These are phyloP conservation scores for Hyaloscypha variabilis DNA, from an alignment of 495 filamentous ascomycete species.

Conservation along the genomic window DNA sequence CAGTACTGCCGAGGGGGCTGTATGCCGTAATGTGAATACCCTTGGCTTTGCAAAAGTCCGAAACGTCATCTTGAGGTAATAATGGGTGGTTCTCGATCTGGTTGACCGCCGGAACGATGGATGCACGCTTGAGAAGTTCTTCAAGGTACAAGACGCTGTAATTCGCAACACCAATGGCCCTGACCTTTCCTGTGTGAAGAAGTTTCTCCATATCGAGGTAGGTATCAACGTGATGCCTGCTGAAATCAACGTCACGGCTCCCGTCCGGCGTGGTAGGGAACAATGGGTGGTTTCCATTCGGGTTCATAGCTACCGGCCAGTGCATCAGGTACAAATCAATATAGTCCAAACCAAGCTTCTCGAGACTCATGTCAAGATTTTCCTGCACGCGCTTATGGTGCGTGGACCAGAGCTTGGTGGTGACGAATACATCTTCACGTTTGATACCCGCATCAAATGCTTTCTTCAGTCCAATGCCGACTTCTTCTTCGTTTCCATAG, in stretches of 20 bases:
- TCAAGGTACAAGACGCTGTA: conserved; percentile 73
- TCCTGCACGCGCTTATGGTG: conserved; percentile 67
- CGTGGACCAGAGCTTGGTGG: conserved; percentile 80
- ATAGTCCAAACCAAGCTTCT: conserved; percentile 71
- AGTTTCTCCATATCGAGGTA: conserved; percentile 80
- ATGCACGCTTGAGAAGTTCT: conserved; percentile 64
- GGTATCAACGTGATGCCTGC: conserved; percentile 53
- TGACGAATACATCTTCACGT: conserved; percentile 78
- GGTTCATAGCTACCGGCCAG: conserved; percentile 83
- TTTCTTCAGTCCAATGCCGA: conserved; percentile 49
- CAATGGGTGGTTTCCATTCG: conserved; percentile 64
- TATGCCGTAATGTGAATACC: conserved; percentile 76
- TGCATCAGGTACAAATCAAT: conserved; percentile 80
- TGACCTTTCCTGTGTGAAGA: conserved; percentile 62
- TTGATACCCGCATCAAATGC: conserved; percentile 38
- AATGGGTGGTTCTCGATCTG: conserved; percentile 87
- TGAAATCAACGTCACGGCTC: conserved; percentile 62
- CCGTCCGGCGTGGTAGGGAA: conserved; percentile 74
- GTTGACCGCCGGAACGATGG: conserved; percentile 75
- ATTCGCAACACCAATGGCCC: conserved; percentile 81
- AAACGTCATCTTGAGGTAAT: conserved; percentile 79
- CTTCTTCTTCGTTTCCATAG: conserved; percentile 58
- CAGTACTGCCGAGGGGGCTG: conserved; percentile 61
- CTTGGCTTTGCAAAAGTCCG: conserved; percentile 68
- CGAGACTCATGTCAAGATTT: conserved; percentile 68